phyloP scores from a whole-genome alignment of 2,329 filamentous ascomycete genomes.

The Neonectria neomacrospora region DNA sequence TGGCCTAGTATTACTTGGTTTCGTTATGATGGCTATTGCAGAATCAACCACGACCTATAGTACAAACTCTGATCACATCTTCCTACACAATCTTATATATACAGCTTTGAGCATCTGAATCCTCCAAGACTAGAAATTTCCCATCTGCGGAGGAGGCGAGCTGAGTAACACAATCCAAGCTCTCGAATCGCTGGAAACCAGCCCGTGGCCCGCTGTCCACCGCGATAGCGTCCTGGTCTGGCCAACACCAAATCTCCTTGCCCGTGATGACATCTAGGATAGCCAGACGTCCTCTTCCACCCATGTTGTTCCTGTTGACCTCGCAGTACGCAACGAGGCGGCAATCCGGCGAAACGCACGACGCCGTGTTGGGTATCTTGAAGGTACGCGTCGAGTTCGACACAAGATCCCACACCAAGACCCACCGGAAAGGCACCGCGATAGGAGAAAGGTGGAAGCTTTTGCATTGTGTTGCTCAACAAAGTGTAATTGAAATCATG shows the following conservation, averaged over 20 bases:
- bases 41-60: background rate
- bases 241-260: slow-evolving; percentile 53
- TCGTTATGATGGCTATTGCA: background rate
- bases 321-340: slow-evolving; percentile 55
- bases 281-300: slow-evolving; percentile 48
- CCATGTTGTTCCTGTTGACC: slow-evolving; percentile 46
- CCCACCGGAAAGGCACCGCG: slow-evolving; percentile 47
- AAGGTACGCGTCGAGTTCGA: slow-evolving; percentile 52
- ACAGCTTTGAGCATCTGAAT: slow-evolving; percentile 48
- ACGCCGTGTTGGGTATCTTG: slow-evolving; percentile 52
- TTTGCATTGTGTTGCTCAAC: too few relatives aligned
- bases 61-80: background rate
- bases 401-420: slow-evolving; percentile 55
- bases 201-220: slow-evolving; percentile 36
- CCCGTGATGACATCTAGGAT: slow-evolving; percentile 53
- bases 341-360: slow-evolving; percentile 55
- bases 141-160: slow-evolving; percentile 53
- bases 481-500: too few relatives aligned
- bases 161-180: slow-evolving; percentile 51
- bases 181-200: slow-evolving; percentile 48
- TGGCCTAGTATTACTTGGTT: background rate
- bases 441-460: slow-evolving; percentile 47
- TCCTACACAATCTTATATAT: slow-evolving; percentile 49
- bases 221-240: slow-evolving; percentile 45
- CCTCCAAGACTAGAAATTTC: slow-evolving; percentile 50